phyloP scores from a whole-genome alignment of 331 rosid genomes.

The Cucumis variabilis region DNA sequence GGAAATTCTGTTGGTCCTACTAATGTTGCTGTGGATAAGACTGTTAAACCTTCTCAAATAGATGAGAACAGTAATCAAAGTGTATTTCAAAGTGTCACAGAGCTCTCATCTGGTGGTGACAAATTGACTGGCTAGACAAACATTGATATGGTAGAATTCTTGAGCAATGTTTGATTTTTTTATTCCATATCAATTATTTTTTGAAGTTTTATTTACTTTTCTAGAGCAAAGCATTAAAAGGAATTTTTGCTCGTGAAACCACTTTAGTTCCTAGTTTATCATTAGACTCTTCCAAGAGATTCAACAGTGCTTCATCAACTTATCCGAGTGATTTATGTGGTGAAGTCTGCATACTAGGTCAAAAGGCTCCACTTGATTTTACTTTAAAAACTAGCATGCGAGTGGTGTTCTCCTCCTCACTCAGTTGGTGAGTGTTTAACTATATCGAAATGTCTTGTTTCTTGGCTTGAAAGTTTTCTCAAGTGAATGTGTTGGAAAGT shows the following conservation, averaged over 20 bases:
- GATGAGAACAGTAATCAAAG: conserved; percentile 64
- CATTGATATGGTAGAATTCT: conserved; percentile 74
- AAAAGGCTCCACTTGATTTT: conserved; percentile 88
- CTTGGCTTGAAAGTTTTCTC: background rate
- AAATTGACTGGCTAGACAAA: conserved; percentile 56
- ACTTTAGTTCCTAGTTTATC: conserved; percentile 44
- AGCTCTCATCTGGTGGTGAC: conserved; percentile 70
- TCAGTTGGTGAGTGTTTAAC: conserved; percentile 56
- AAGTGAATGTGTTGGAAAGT: background rate
- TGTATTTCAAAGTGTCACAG: conserved; percentile 77
- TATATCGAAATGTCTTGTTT: background rate
- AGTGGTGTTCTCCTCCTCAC: conserved; percentile 63
- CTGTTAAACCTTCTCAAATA: conserved; percentile 46
- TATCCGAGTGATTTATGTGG: conserved; percentile 48
- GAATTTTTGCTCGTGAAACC: conserved; percentile 61
- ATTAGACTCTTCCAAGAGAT: conserved; percentile 49
- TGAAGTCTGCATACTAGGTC: conserved; percentile 61
- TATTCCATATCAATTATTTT: conserved; percentile 24
- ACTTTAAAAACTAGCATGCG: conserved; percentile 83
- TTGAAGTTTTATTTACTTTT: conserved; percentile 22
- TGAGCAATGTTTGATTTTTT: conserved; percentile 20
- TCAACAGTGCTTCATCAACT: conserved; percentile 43
- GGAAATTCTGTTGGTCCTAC: conserved; percentile 47
- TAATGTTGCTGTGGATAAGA: conserved; percentile 45
- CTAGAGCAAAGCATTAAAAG: conserved; percentile 90